These are phyloP conservation scores for Zygoascus flipseniorum DNA, from an alignment of 805 yeast genomes.

Conservation along the genomic window DNA sequence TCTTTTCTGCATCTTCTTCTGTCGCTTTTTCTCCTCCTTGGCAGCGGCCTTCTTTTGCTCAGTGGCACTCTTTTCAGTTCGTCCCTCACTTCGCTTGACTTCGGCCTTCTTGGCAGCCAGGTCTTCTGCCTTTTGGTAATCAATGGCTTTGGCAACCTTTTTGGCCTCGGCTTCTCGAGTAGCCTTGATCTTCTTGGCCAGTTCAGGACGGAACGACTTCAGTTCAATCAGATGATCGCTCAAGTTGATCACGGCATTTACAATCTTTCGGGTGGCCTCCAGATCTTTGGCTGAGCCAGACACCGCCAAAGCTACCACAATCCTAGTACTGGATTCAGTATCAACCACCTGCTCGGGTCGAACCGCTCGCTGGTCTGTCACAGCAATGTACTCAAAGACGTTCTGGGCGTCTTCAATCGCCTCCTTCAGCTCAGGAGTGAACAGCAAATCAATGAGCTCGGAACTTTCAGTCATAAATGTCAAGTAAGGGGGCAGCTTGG, in stretches of 20 bases:
- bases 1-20: constrained; percentile 44
- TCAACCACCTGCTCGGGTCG: constrained; percentile 58
- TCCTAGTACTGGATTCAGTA: constrained; percentile 40
- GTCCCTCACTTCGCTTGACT: constrained; percentile 45
- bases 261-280: constrained; percentile 39
- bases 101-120: constrained; percentile 57
- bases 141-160: constrained; percentile 63
- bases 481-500: constrained; percentile 61
- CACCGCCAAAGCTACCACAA: constrained; percentile 46
- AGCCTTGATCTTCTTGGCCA: constrained; percentile 64
- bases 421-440: constrained; percentile 38
- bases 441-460: constrained; percentile 65
- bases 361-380: constrained; percentile 76
- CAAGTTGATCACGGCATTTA: constrained; percentile 49
- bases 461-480: constrained; percentile 86
- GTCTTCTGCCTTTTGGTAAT: constrained; percentile 57
- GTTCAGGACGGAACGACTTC: constrained; percentile 53
- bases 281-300: constrained; percentile 44
- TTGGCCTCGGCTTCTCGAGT: constrained; percentile 67
- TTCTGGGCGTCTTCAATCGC: constrained; percentile 38
- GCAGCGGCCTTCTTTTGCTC: constrained; percentile 72
- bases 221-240: constrained; percentile 52
- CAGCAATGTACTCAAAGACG: constrained; percentile 57
- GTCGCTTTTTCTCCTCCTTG: constrained; percentile 74
- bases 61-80: constrained; percentile 56